Base-by-base conservation (phyloP, 2,329 filamentous ascomycete genomes). In the Ramularia endophylla region DNA sequence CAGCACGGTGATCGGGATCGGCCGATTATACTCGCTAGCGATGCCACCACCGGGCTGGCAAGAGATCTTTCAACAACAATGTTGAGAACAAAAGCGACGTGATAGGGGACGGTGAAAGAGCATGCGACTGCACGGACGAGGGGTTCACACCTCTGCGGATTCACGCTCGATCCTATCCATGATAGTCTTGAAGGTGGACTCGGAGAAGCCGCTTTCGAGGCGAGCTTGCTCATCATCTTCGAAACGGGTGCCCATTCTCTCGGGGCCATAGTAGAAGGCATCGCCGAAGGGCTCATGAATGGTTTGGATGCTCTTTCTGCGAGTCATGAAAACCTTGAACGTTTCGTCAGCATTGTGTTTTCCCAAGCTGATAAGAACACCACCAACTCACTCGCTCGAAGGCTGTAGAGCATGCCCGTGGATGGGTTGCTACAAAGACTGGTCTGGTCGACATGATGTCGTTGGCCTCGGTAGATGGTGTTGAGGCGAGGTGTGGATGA, bases 261-360 rank as follows among this genome's bases (percentile, higher is more conserved):
- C 92, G 5, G 90, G 89, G 38, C 92, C 90, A 61, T 84, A 97
- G 70, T 97, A 97, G 63, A 90, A 97, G 47, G 89, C 85, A 67
- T 97, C 92, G 40, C 90, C 90, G 66, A 97, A 97, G 4, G 92
- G 92, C 70, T 98, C 92, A 65, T 97, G 92, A 55, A 92, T 74
- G 62, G 87, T 94, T 57, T 83, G 74, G 45, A 97, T 76, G 40
- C 75, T 81, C 59, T 94, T 83, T 55, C 78, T 78, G 54, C 87
- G 84, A 56, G 89, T 95, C 90, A 97, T 95, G 66, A 98, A 97
- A 52, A 97, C 89, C 86, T 92, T 53, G 29, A 11, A 15, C n/a
- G n/a, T 16, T 29, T 53, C 20, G 52, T 41, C 20, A 42, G 45
- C 29, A 45, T 41, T 47, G n/a, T n/a, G n/a, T n/a, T n/a, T n/a